These are phyloP conservation scores for Penicillium tannophilum DNA, from an alignment of 495 filamentous ascomycete species.

Conservation along the genomic window DNA sequence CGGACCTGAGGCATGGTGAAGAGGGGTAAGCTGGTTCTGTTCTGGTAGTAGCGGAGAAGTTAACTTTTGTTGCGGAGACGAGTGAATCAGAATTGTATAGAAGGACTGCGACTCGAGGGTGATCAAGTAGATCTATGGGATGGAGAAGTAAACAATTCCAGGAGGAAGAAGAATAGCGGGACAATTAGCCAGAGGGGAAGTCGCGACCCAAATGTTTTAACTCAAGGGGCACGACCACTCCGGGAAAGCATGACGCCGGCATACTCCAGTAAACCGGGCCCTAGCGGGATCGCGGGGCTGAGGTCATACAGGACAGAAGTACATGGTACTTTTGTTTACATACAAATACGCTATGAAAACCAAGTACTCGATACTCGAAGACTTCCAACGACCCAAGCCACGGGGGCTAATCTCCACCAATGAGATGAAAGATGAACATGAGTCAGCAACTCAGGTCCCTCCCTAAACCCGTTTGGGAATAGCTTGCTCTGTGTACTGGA, in stretches of 20 bases:
- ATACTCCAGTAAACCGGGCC: slow-evolving; percentile 16
- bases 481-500: slow-evolving; percentile 1
- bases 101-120: not conserved
- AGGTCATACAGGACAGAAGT: slow-evolving; percentile 11
- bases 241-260: slow-evolving; percentile 25
- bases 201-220: not conserved
- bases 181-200: not conserved
- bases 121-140: not conserved
- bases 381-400: not conserved
- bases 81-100: not conserved
- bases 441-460: slow-evolving; percentile 1
- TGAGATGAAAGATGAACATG: not conserved
- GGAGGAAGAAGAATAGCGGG: slow-evolving; percentile 1
- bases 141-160: not conserved
- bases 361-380: slow-evolving; percentile 9
- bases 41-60: not conserved
- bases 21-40: not conserved
- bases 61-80: not conserved
- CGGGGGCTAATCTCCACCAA: slow-evolving; percentile 5
- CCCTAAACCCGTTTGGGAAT: not conserved
- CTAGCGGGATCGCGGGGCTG: slow-evolving; percentile 23
- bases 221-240: slow-evolving; percentile 13
- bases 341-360: not conserved
- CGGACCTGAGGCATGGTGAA: slow-evolving; percentile 54
- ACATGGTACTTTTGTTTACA: slow-evolving; percentile 4